A percentile compares a stretch with the other conserved stretches of the same genome.
phyloP scores from a whole-genome alignment of 768 basidiomycete genomes.

The Ramaria rubella region DNA sequence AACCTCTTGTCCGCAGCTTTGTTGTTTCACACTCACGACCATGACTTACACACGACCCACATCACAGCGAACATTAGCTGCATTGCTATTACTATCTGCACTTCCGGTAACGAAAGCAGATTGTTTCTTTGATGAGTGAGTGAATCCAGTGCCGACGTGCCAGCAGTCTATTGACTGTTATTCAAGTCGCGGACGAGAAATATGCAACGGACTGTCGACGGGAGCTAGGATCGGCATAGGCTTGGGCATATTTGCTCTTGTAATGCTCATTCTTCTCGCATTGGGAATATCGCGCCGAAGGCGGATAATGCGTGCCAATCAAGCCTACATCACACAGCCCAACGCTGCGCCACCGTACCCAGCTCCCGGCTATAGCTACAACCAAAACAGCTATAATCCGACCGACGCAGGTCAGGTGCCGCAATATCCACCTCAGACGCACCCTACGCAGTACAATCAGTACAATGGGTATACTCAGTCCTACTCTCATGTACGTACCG shows the following conservation, averaged over 20 bases:
- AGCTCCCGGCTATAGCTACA: not conserved
- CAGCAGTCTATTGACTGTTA: not conserved
- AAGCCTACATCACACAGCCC: constrained; percentile 4
- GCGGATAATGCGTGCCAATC: not conserved
- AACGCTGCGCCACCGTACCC: not conserved
- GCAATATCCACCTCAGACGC: not conserved
- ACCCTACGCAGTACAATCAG: not conserved
- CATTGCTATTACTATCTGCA: not conserved
- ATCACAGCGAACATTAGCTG: not conserved
- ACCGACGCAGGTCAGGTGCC: not conserved
- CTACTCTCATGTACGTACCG: not conserved
- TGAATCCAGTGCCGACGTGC: not conserved
- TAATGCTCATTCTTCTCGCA: not conserved
- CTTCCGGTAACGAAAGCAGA: not conserved
- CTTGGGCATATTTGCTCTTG: not conserved
- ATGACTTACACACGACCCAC: not conserved
- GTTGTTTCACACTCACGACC: not conserved
- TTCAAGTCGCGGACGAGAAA: too few species aligned
- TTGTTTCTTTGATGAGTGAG: not conserved
- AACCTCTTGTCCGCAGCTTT: too few species aligned
- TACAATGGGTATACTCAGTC: not conserved
- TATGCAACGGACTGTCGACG: not conserved
- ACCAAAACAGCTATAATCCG: not conserved
- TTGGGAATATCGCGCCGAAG: not conserved
- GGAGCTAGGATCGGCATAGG: constrained; percentile 7